These are phyloP conservation scores for Dactylorhiza incarnata DNA, from an alignment of 106 monocot genomes.

Conservation along the genomic window DNA sequence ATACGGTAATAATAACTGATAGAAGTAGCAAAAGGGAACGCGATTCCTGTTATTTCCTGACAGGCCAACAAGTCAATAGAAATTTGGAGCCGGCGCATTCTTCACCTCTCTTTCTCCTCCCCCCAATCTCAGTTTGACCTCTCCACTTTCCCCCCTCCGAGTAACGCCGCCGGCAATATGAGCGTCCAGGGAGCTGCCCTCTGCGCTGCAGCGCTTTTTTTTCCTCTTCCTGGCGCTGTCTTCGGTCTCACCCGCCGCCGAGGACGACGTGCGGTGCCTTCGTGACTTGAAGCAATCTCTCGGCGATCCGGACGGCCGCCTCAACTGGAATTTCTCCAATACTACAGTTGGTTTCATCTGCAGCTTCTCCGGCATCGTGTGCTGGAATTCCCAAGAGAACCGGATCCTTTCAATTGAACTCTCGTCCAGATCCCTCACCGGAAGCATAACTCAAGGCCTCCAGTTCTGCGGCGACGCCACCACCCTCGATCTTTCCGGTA, in stretches of 20 bases:
- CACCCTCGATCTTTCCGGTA: constrained; percentile 15
- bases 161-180: too few relatives aligned
- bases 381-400: constrained; percentile 36
- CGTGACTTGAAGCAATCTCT: constrained; percentile 3
- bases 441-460: constrained; percentile 27
- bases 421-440: constrained; percentile 25
- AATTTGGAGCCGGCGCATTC: too few relatives aligned
- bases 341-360: constrained; percentile 15
- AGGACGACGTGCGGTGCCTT: constrained; percentile 16
- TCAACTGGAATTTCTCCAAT: constrained; percentile 23
- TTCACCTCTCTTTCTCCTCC: too few relatives aligned
- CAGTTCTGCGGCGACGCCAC: constrained; percentile 25
- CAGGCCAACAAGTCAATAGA: too few relatives aligned
- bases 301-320: not conserved
- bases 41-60: too few relatives aligned
- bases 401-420: constrained; percentile 24
- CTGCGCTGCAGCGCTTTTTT: not conserved
- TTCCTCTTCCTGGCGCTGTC: not conserved
- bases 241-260: not conserved
- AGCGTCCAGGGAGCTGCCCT: too few relatives aligned
- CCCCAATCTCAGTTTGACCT: too few relatives aligned
- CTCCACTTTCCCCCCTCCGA: too few relatives aligned
- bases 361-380: constrained; percentile 23
- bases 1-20: too few relatives aligned
- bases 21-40: too few relatives aligned